These are phyloP conservation scores for Anaeramoeba ignava DNA, from an alignment of 78 protist species.

Conservation along the genomic window DNA sequence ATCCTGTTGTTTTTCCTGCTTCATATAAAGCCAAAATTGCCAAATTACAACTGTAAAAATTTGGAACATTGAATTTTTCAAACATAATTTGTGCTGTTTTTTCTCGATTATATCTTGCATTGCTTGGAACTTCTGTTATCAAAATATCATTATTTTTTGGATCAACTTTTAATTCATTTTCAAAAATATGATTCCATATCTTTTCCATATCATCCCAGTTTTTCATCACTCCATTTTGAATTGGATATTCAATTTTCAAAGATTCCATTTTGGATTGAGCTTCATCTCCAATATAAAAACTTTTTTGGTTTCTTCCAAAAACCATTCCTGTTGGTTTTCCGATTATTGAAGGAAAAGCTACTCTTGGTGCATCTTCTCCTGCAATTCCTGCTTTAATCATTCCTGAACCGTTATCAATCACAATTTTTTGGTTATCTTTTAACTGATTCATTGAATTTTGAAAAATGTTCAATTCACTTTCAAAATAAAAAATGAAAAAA, in stretches of 20 bases:
- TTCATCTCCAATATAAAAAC: background rate
- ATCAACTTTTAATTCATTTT: conserved; percentile 8
- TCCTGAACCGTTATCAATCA: background rate
- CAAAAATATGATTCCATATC: conserved; percentile 23
- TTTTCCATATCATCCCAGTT: conserved; percentile 24
- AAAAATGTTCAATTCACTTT: too few relatives aligned
- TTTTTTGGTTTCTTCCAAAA: background rate
- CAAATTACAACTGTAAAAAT: conserved; percentile 17
- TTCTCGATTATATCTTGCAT: conserved; percentile 6
- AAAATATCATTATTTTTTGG: conserved; percentile 14
- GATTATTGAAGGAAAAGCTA: background rate
- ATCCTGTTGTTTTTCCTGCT: conserved; percentile 22
- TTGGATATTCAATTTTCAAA: background rate
- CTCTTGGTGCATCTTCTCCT: background rate
- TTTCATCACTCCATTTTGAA: background rate
- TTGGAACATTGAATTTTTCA: conserved; percentile 24
- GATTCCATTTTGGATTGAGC: background rate
- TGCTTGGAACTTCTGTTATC: conserved; percentile 12
- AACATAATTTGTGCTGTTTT: conserved; percentile 19
- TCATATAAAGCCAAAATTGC: conserved; percentile 25
- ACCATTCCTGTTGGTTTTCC: background rate
- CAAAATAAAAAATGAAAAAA: too few relatives aligned
- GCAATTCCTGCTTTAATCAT: background rate
- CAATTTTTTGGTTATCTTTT: too few relatives aligned
- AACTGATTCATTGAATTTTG: too few relatives aligned